A percentile compares a stretch with the other conserved stretches of the same genome.
These are phyloP conservation scores for Tirmania nivea DNA, from an alignment of 495 filamentous ascomycete genomes.

Conservation along the genomic window DNA sequence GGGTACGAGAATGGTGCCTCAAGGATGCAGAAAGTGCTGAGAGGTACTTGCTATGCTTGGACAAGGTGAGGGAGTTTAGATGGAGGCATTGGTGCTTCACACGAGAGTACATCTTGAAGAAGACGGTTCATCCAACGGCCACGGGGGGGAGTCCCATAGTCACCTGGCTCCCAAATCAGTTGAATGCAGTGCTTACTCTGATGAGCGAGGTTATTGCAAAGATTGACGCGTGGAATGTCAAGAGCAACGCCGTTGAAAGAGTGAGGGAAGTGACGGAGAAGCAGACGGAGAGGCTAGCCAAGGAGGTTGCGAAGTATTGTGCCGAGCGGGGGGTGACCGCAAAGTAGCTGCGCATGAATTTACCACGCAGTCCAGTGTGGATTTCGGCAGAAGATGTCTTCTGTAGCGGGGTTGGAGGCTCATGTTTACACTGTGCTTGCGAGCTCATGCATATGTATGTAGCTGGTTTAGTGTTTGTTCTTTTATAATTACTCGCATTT, in stretches of 20 bases:
- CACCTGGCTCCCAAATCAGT: slow-evolving; percentile 73
- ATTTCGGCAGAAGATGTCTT: too few species aligned
- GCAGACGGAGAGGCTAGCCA: slow-evolving; percentile 46
- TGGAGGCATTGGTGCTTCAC: slow-evolving; percentile 93
- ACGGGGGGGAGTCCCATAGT: slow-evolving; percentile 85
- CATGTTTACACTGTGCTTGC: too few species aligned
- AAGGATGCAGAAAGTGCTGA: slow-evolving; percentile 27
- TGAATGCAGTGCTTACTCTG: slow-evolving; percentile 52
- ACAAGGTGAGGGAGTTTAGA: slow-evolving; percentile 75
- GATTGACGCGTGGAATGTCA: slow-evolving; percentile 24
- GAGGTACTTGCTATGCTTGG: slow-evolving; percentile 47
- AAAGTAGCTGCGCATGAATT: neutral
- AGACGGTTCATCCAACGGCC: slow-evolving; percentile 61
- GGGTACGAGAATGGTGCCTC: slow-evolving; percentile 40
- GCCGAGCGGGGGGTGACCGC: slow-evolving; percentile 37
- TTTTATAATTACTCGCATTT: too few species aligned
- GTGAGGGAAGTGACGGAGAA: slow-evolving; percentile 51
- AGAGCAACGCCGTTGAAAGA: slow-evolving; percentile 23
- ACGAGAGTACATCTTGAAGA: slow-evolving; percentile 78
- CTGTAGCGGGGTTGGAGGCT: too few species aligned
- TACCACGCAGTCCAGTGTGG: too few species aligned
- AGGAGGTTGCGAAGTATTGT: slow-evolving; percentile 66
- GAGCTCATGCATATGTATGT: too few species aligned
- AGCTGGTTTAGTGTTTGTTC: too few species aligned
- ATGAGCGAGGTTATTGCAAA: slow-evolving; percentile 37